Conservation (phyloP, 1,284 basidiomycete species). For the Trichosporon asahii region DNA sequence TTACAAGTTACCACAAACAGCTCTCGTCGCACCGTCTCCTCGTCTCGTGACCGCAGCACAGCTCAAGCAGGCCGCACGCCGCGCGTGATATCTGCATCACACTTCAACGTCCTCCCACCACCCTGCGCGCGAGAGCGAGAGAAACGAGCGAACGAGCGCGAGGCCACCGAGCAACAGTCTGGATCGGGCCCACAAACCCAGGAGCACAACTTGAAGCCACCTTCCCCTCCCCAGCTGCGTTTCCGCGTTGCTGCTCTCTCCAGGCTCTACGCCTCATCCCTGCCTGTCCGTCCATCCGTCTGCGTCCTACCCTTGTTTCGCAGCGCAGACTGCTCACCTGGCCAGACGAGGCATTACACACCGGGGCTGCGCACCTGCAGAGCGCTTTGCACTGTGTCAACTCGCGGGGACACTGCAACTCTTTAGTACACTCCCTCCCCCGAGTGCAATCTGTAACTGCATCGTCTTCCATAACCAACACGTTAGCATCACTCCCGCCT, state of each 20-base stretch:
- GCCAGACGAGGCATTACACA: background rate
- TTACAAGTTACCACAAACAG: background rate
- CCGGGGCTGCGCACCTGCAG: background rate
- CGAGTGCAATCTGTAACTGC: background rate
- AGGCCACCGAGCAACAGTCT: background rate
- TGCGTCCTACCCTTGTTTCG: background rate
- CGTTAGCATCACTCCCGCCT: background rate
- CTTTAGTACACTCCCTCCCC: background rate
- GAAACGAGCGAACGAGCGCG: background rate
- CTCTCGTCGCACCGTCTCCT: background rate
- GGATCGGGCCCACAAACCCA: background rate
- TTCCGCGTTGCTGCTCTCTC: background rate
- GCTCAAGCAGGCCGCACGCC: background rate
- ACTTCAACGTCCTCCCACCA: background rate
- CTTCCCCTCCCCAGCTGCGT: background rate
- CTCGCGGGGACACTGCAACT: background rate
- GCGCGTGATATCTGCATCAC: background rate
- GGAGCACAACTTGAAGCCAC: background rate
- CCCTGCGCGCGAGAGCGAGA: too few relatives aligned
- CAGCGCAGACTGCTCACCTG: background rate
- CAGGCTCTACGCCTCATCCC: background rate
- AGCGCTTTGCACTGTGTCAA: background rate
- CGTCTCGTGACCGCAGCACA: background rate
- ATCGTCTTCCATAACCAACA: background rate
- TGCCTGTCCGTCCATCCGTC: background rate